Percentiles rank a stretch among this genome's conserved stretches.
Conservation (phyloP, 2,329 filamentous ascomycete species). For the Neocucurbitaria cava region DNA sequence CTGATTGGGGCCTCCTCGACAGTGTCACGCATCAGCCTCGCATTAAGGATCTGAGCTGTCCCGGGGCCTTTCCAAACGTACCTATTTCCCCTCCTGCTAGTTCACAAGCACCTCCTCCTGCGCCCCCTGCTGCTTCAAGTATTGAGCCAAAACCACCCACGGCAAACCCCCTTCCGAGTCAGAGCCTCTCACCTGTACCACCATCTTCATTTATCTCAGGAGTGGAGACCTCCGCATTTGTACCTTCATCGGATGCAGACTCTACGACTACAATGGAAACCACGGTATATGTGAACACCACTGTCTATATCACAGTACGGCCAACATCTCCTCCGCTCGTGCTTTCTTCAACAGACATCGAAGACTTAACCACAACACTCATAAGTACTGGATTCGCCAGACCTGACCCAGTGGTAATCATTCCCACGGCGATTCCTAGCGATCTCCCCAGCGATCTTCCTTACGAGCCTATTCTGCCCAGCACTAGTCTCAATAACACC, state of each 20-base stretch:
- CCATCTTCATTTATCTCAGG: not conserved
- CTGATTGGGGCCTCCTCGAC: constrained; percentile 39
- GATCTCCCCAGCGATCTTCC: no score
- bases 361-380: not conserved
- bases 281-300: constrained; percentile 8
- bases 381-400: not conserved
- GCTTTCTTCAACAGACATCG: not conserved
- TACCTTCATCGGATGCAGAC: not conserved
- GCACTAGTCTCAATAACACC: not conserved
- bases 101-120: not conserved
- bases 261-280: constrained; percentile 1
- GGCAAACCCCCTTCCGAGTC: not conserved
- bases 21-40: constrained; percentile 14
- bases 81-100: not conserved
- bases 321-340: not conserved
- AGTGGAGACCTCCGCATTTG: not conserved
- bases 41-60: constrained; percentile 31
- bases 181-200: not conserved
- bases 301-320: not conserved
- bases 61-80: constrained; percentile 1
- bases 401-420: not conserved
- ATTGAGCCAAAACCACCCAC: not conserved
- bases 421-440: not conserved
- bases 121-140: not conserved
- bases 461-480: not conserved